Evolutionary conservation across 1,284 basidiomycete species (phyloP).

Genomic region (Tilletia horrida): DNA sequence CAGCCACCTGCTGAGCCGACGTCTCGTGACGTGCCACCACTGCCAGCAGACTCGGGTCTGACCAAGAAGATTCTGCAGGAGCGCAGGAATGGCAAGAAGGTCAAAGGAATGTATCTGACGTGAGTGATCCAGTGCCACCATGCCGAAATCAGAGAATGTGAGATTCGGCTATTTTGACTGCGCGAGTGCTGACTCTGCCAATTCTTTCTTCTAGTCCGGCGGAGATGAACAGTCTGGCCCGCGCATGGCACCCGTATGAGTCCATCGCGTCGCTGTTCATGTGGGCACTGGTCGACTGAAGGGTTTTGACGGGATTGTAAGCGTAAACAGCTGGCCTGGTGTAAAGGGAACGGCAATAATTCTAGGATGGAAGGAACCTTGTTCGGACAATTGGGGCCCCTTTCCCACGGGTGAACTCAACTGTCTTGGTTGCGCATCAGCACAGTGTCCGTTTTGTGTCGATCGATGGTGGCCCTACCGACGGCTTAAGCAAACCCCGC

Average conservation of each 20-base stretch:
- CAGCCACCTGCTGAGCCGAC: neutral
- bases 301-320: neutral
- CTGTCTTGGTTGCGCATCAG: too few species aligned
- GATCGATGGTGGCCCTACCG: too few species aligned
- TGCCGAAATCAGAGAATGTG: too few species aligned
- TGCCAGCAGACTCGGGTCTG: slow-evolving; percentile 24
- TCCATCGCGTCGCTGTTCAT: slow-evolving; percentile 47
- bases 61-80: slow-evolving; percentile 29
- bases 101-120: slow-evolving; percentile 47
- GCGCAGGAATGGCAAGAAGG: slow-evolving; percentile 46
- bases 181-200: neutral
- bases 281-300: slow-evolving; percentile 42
- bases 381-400: too few species aligned
- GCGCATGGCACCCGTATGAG: slow-evolving; percentile 45
- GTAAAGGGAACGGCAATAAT: too few species aligned
- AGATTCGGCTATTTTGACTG: neutral
- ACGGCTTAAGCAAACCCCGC: too few species aligned
- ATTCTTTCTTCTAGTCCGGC: slow-evolving; percentile 27
- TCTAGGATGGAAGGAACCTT: too few species aligned
- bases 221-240: slow-evolving; percentile 48
- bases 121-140: too few species aligned
- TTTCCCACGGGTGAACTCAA: too few species aligned
- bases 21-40: slow-evolving; percentile 21
- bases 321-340: neutral
- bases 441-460: too few species aligned